Conservation (phyloP, 2,329 filamentous ascomycete species). For the Aspergillus intermedius region DNA sequence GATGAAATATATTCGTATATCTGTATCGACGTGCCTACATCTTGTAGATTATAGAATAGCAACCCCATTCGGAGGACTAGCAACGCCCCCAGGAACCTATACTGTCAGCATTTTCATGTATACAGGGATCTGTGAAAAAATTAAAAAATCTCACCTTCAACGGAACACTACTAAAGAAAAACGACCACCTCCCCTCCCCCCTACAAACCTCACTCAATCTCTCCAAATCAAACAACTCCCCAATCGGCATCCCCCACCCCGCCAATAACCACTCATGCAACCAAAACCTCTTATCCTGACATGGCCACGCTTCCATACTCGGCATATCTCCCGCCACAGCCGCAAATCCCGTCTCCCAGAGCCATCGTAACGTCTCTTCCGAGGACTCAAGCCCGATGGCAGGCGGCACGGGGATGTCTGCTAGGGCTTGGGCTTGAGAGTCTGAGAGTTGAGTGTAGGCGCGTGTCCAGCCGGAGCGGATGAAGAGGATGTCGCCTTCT, state of each 20-base stretch:
- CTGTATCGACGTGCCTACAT: constrained; percentile 2
- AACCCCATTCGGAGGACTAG: constrained; percentile 39
- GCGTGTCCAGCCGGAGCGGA: constrained; percentile 48
- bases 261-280: constrained; percentile 33
- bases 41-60: background rate
- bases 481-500: constrained; percentile 51
- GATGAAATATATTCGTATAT: no score
- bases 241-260: constrained; percentile 45
- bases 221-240: constrained; percentile 43
- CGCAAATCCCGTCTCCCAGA: constrained; percentile 52
- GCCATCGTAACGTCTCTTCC: constrained; percentile 47
- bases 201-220: constrained; percentile 32
- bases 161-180: constrained; percentile 46
- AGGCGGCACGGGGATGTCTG: constrained; percentile 22
- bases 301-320: constrained; percentile 47
- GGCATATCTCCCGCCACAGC: constrained; percentile 54
- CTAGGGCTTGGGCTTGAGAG: constrained; percentile 33
- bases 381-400: constrained; percentile 45
- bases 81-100: constrained; percentile 40
- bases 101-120: background rate
- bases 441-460: constrained; percentile 35
- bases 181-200: constrained; percentile 33
- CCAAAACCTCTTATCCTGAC: constrained; percentile 14
- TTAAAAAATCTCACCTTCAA: constrained; percentile 34
- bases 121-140: no score